Evolutionary conservation across 2,329 filamentous ascomycete species (phyloP), one percentile per base, ranked within the genome.

Genomic region (Pezicula neosporulosa): DNA sequence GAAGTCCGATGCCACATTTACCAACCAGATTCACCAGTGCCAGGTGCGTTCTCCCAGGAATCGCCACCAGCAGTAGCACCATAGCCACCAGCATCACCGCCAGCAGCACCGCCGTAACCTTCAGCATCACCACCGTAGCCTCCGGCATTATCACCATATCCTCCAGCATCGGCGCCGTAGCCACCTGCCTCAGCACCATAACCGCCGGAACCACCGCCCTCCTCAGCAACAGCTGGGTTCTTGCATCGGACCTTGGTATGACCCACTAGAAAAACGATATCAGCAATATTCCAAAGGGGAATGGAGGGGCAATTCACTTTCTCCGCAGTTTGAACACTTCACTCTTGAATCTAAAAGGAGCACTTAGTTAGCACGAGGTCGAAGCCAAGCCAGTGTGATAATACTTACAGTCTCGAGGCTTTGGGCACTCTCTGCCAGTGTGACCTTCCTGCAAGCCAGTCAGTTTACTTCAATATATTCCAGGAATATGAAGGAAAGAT

Each of bases 261-360:
- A 4, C 73, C 67, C 62, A 66, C 57, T 64, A 50, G 16, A 47
- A 44, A 30, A 42, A 15, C 33, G 24, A 44, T 45, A 47, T 57
- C 53, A 56, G 48, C 54, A 50, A 47, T 24, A 49, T 33, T 59
- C 48, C 46, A 53, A 38, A 9, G 47, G 9, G 19, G 28, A 44
- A 16, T 16, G 6, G n/a, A 28, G 5, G 16, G 27, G 30, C 24
- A 24, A 18, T 12, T 15, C 12, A 64, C 66, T 70, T 56, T 77
- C 52, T 33, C 68, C 56, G 60, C 83, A 86, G 65, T 83, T 83
- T 49, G 64, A 68, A 68, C 83, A 86, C 65, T 81, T 77, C 52
- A 84, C 72, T 7, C 78, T 75, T n/a, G 73, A 70, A 42, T 72
- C 76, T 74, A 51, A 58, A 3, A 46, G 41, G 45, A 54, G 70